Conservation (phyloP, 2,329 filamentous ascomycete species). For the Hypomyces perniciosus region DNA sequence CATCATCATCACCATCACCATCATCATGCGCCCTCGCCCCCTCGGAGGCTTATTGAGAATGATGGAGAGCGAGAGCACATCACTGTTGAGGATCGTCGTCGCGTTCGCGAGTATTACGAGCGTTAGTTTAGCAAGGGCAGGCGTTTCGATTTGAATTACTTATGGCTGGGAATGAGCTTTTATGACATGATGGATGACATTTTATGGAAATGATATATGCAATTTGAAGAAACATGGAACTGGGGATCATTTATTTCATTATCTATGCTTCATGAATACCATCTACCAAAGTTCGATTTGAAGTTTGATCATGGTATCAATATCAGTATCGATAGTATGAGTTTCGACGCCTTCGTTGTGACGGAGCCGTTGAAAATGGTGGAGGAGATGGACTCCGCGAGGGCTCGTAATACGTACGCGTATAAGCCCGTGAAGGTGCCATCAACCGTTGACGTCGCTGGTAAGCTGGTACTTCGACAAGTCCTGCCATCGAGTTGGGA, state of each 20-base stretch:
- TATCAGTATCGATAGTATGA: not conserved
- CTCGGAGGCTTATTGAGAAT: conserved; percentile 28
- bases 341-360: too few species aligned
- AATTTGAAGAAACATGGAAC: not conserved
- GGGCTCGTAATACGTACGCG: too few species aligned
- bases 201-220: not conserved
- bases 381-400: too few species aligned
- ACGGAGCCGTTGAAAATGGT: too few species aligned
- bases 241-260: not conserved
- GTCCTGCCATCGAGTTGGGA: too few species aligned
- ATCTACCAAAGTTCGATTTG: not conserved
- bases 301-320: too few species aligned
- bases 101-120: conserved; percentile 11
- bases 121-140: too few species aligned
- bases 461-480: too few species aligned
- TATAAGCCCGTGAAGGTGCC: too few species aligned
- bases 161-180: not conserved
- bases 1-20: not conserved
- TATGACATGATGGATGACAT: not conserved
- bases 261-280: not conserved
- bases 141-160: conserved; percentile 17
- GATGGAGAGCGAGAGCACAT: conserved; percentile 16
- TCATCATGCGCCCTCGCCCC: conserved; percentile 17
- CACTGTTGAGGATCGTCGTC: conserved; percentile 20
- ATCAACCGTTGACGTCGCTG: too few species aligned